phyloP scores from a whole-genome alignment of 1,284 basidiomycete genomes.

The Heterobasidion occidentale region DNA sequence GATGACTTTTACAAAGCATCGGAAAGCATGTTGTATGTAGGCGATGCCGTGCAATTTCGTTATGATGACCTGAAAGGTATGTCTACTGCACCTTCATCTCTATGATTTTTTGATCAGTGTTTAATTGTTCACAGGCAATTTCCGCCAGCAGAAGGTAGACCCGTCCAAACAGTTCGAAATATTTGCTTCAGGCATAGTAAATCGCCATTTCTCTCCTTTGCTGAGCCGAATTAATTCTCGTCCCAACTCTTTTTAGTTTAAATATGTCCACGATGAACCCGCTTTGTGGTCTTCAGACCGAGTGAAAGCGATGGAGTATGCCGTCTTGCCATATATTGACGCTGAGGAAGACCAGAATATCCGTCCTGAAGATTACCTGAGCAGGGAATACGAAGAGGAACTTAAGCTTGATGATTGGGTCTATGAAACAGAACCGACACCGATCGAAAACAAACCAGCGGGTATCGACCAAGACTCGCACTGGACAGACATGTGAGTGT shows the following conservation, averaged over 20 bases:
- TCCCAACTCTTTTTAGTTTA: conserved; percentile 5
- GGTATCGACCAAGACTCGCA: no score
- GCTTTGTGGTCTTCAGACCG: conserved; percentile 5
- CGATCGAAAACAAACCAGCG: no score
- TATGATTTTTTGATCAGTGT: no score
- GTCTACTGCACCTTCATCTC: no score
- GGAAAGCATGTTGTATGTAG: no score
- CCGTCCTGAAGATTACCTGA: background rate
- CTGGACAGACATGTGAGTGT: no score
- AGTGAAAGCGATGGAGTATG: background rate
- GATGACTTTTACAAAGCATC: conserved; percentile 8
- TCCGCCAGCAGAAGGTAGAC: conserved; percentile 5
- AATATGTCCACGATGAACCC: background rate
- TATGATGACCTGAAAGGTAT: no score
- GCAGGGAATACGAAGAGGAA: background rate
- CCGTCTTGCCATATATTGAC: background rate
- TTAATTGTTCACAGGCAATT: conserved; percentile 3
- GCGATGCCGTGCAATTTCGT: no score
- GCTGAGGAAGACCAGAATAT: background rate
- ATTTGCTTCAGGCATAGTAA: conserved; percentile 9
- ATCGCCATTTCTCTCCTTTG: background rate
- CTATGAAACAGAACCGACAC: background rate
- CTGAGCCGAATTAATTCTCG: no score
- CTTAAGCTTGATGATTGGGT: background rate
- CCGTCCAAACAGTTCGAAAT: conserved; percentile 9